Evolutionary conservation across 177 flowering plant genomes (phyloP).

Genomic region (Telopea speciosissima): DNA sequence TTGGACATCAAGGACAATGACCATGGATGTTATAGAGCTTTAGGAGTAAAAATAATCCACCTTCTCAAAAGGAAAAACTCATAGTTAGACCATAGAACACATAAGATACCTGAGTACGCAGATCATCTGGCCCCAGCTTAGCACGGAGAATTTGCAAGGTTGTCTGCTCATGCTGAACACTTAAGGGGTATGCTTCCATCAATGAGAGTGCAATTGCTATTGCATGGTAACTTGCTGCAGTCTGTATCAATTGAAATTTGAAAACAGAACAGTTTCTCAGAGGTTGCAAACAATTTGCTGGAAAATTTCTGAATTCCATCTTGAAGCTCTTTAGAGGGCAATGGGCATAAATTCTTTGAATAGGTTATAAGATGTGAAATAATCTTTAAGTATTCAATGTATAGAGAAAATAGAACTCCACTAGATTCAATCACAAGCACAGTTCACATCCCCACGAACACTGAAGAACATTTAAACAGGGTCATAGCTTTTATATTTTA

Average conservation of each 20-base stretch:
- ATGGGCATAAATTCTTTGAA: too few relatives aligned
- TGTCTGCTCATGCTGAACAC: constrained; percentile 78
- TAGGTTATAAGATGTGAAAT: background rate
- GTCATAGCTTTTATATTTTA: too few relatives aligned
- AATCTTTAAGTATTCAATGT: background rate
- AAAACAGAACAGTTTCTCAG: constrained; percentile 1
- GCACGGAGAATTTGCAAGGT: constrained; percentile 57
- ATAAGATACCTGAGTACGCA: constrained; percentile 57
- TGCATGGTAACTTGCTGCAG: constrained; percentile 78
- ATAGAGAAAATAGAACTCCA: background rate
- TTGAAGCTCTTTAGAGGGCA: background rate
- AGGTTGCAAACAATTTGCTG: background rate
- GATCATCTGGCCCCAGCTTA: constrained; percentile 63
- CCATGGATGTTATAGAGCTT: background rate
- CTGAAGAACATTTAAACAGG: background rate
- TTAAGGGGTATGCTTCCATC: constrained; percentile 70
- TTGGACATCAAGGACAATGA: constrained; percentile 2
- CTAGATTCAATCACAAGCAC: background rate
- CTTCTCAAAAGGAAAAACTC: background rate
- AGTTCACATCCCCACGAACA: background rate
- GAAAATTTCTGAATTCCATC: background rate
- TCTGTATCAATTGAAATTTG: constrained; percentile 31
- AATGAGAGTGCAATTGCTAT: constrained; percentile 72
- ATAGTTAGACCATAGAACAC: background rate
- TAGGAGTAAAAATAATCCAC: background rate